These are phyloP conservation scores for Capsicum rhomboideum DNA, from an alignment of 257 asterid genomes.

Conservation along the genomic window DNA sequence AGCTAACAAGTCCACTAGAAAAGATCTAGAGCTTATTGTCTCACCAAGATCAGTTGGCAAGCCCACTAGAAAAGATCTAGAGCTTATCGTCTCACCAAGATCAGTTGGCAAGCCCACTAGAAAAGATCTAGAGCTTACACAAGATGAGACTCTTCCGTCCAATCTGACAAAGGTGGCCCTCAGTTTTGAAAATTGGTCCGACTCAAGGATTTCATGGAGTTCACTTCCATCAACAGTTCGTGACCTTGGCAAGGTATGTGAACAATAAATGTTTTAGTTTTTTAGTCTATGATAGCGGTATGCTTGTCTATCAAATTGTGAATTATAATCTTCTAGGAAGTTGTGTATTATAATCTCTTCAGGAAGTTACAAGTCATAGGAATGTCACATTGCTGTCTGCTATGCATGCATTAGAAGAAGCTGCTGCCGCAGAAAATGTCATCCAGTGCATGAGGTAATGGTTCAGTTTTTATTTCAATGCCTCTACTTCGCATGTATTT, in stretches of 20 bases:
- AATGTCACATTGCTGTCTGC: constrained; percentile 51
- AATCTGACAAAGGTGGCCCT: constrained; percentile 38
- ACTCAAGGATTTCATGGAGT: constrained; percentile 41
- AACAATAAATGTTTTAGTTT: background rate
- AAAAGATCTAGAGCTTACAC: constrained; percentile 32
- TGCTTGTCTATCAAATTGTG: background rate
- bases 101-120: constrained; percentile 18
- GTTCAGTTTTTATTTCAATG: background rate
- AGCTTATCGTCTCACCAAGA: constrained; percentile 45
- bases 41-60: constrained; percentile 28
- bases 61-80: constrained; percentile 28
- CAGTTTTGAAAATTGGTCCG: constrained; percentile 29
- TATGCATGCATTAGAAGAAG: constrained; percentile 75
- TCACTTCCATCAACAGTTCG: constrained; percentile 50
- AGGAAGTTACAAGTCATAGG: constrained; percentile 52
- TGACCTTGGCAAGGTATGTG: constrained; percentile 65
- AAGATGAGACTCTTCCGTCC: constrained; percentile 24
- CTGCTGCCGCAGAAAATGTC: constrained; percentile 55
- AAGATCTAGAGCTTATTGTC: constrained; percentile 25
- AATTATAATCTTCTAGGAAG: background rate
- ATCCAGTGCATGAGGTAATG: constrained; percentile 64
- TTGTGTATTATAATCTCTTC: constrained; percentile 1
- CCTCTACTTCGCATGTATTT: background rate
- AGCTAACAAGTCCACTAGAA: constrained; percentile 20
- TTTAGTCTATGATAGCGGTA: background rate